Evolutionary conservation across 108 stramenopile species (phyloP).

Genomic region (Skeletonema menzelii): DNA sequence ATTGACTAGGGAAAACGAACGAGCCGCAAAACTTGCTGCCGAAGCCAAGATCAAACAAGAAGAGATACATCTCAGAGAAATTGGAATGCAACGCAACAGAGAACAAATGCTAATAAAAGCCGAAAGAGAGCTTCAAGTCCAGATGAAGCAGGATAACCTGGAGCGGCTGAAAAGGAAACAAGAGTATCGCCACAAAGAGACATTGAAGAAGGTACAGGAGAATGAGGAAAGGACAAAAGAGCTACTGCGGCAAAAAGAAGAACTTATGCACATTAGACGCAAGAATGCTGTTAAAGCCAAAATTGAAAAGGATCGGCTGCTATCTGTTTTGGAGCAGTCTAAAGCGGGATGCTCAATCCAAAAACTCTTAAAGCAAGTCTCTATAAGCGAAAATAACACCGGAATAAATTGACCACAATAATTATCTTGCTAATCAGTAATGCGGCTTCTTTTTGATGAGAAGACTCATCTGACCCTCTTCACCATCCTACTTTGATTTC

Average conservation of each 20-base stretch:
- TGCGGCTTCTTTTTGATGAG: too few species aligned
- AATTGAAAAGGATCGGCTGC: slow-evolving; percentile 23
- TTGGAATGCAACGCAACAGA: slow-evolving; percentile 5
- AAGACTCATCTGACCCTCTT: slow-evolving; percentile 70
- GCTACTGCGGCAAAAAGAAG: slow-evolving; percentile 10
- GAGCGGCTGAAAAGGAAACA: slow-evolving; percentile 10
- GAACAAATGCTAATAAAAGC: slow-evolving; percentile 18
- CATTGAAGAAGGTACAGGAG: background rate
- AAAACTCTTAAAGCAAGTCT: slow-evolving; percentile 9
- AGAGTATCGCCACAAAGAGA: slow-evolving; percentile 2
- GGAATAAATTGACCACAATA: background rate
- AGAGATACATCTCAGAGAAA: background rate
- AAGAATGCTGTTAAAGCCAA: slow-evolving; percentile 24
- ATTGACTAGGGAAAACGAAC: slow-evolving; percentile 19
- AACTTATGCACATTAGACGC: slow-evolving; percentile 4
- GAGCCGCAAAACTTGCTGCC: slow-evolving; percentile 1
- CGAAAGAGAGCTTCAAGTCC: slow-evolving; percentile 6
- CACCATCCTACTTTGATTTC: slow-evolving; percentile 79
- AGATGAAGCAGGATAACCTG: slow-evolving; percentile 14
- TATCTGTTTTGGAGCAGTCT: slow-evolving; percentile 15
- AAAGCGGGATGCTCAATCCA: slow-evolving; percentile 12
- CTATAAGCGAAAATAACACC: background rate
- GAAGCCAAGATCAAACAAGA: slow-evolving; percentile 12
- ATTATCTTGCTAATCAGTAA: background rate
- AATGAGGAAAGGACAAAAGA: background rate